Conservation (phyloP, 768 basidiomycete genomes). For the Amyloporia xantha region DNA sequence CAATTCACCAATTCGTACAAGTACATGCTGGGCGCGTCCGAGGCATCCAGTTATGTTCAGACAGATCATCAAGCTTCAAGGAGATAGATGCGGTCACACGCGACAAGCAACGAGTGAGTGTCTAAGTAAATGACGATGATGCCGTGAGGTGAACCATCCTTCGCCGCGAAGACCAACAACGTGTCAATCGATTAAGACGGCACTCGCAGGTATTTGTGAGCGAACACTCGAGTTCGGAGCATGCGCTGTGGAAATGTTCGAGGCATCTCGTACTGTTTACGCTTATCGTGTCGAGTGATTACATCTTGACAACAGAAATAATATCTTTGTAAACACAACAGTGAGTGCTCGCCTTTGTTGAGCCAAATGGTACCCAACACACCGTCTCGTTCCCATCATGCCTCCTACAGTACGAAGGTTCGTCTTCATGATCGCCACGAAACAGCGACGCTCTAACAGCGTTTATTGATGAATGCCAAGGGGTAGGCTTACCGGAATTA, state of each 20-base stretch:
- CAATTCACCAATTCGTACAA: conserved; percentile 93
- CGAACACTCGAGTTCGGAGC: conserved; percentile 76
- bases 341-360: conserved; percentile 52
- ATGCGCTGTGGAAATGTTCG: conserved; percentile 85
- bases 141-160: conserved; percentile 69
- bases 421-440: too few relatives aligned
- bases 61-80: conserved; percentile 87
- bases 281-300: conserved; percentile 76
- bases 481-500: too few relatives aligned
- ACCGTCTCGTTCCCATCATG: conserved; percentile 69
- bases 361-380: conserved; percentile 86
- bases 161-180: conserved; percentile 66
- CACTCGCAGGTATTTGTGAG: conserved; percentile 73
- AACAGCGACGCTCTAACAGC: too few relatives aligned
- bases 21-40: conserved; percentile 76
- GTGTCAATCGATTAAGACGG: background rate
- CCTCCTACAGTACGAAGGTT: too few relatives aligned
- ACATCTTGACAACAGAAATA: conserved; percentile 92
- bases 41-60: conserved; percentile 93
- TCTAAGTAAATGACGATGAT: conserved; percentile 56
- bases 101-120: conserved; percentile 59
- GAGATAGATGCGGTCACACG: conserved; percentile 80
- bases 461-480: too few relatives aligned
- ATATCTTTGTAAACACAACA: conserved; percentile 96
- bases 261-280: conserved; percentile 71